These are phyloP conservation scores for Liriodendron chinense DNA, from an alignment of 164 flowering plant species.

Conservation along the genomic window DNA sequence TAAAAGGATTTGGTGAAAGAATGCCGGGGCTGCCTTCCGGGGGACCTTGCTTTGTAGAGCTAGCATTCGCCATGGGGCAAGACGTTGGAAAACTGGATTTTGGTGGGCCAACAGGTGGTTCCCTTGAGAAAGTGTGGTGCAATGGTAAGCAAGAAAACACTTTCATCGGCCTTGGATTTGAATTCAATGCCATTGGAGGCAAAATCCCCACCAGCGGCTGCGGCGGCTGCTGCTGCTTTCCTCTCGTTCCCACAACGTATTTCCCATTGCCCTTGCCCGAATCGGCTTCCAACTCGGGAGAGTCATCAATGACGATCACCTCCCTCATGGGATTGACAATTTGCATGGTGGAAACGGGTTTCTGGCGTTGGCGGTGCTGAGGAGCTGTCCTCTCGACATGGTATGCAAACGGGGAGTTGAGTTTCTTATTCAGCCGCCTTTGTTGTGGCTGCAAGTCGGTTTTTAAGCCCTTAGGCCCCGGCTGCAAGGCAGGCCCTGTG, in stretches of 20 bases:
- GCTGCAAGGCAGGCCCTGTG: conserved; percentile 10
- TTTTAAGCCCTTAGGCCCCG: conserved; percentile 12
- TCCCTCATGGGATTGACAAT: conserved; percentile 29
- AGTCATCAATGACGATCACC: conserved; percentile 56
- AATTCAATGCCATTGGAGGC: conserved; percentile 10
- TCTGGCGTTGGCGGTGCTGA: conserved; percentile 5
- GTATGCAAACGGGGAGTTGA: conserved; percentile 15
- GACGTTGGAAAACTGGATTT: conserved; percentile 19
- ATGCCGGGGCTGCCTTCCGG: conserved; percentile 31
- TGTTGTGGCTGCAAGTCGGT: conserved; percentile 15
- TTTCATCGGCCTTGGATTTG: conserved; percentile 18
- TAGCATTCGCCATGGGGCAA: conserved; percentile 19
- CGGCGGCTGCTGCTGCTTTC: conserved; percentile 14
- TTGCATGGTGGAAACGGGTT: conserved; percentile 16
- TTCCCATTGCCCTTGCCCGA: conserved; percentile 4
- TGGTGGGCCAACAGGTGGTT: conserved; percentile 14
- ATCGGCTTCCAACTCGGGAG: conserved; percentile 37
- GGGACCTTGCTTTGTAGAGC: conserved; percentile 34
- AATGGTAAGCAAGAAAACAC: conserved; percentile 23
- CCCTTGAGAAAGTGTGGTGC: conserved; percentile 17
- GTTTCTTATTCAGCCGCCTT: conserved; percentile 14
- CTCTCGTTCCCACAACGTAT: conserved; percentile 14
- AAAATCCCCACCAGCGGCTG: conserved; percentile 18
- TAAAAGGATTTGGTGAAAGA: conserved; percentile 26
- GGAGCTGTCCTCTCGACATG: conserved; percentile 16